phyloP scores from a whole-genome alignment of 164 flowering plant genomes.

The Macadamia tetraphylla region DNA sequence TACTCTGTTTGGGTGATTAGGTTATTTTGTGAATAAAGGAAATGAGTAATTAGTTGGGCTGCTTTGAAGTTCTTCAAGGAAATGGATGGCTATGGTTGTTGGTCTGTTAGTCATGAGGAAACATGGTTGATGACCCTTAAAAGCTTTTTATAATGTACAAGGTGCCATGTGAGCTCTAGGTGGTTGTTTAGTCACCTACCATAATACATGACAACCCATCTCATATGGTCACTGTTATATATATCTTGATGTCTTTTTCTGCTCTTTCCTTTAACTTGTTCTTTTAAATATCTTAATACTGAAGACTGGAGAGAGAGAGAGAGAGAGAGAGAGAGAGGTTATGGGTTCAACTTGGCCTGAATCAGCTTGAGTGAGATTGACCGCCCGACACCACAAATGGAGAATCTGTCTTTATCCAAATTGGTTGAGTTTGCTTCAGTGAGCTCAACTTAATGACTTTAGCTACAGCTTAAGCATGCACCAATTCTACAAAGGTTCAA shows the following conservation, averaged over 20 bases:
- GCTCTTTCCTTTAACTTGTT: conserved; percentile 8
- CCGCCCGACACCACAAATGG: not conserved
- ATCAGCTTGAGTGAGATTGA: not conserved
- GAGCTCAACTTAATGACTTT: not conserved
- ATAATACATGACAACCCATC: conserved; percentile 24
- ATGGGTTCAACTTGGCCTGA: not conserved
- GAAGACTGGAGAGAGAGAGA: not conserved
- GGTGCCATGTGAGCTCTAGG: conserved; percentile 26
- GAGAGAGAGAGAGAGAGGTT: not conserved
- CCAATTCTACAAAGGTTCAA: not conserved
- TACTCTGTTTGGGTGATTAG: not conserved
- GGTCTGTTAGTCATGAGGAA: conserved; percentile 25
- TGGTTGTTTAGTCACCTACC: conserved; percentile 40
- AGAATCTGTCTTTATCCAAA: not conserved
- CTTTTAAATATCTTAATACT: conserved; percentile 5
- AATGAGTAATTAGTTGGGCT: conserved; percentile 23
- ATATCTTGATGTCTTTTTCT: conserved; percentile 14
- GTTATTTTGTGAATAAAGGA: not conserved
- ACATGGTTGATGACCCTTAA: conserved; percentile 16
- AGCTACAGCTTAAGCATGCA: not conserved
- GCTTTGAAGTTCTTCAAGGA: conserved; percentile 14
- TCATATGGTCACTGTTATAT: conserved; percentile 4
- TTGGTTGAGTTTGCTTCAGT: not conserved
- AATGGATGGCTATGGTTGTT: conserved; percentile 12
- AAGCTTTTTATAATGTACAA: conserved; percentile 13